phyloP scores from a whole-genome alignment of 2,329 filamentous ascomycete species.

The Scopulariopsis brevicaulis region DNA sequence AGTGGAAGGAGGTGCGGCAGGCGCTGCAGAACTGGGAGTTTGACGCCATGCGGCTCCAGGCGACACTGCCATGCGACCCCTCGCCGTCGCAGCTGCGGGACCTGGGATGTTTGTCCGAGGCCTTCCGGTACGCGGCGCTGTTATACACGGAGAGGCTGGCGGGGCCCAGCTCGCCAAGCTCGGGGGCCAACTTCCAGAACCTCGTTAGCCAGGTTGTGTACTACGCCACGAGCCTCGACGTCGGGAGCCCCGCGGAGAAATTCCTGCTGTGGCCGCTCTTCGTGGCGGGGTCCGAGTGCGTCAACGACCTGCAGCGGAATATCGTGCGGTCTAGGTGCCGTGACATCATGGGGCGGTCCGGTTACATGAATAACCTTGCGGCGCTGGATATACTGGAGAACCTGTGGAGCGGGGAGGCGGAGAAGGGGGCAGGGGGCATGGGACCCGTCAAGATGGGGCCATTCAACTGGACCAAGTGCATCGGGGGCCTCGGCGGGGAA shows the following conservation, averaged over 20 bases:
- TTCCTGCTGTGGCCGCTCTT: constrained; percentile 87
- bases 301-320: constrained; percentile 66
- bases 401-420: constrained; percentile 57
- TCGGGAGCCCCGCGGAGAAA: constrained; percentile 64
- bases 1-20: constrained; percentile 72
- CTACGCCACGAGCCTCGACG: constrained; percentile 70
- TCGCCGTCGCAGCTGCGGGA: constrained; percentile 57
- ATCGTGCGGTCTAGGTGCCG: constrained; percentile 71
- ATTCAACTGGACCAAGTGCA: constrained; percentile 47
- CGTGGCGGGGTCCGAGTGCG: constrained; percentile 79
- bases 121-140: constrained; percentile 80
- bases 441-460: constrained; percentile 26
- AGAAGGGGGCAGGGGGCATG: constrained; percentile 20
- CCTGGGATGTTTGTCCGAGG: constrained; percentile 73
- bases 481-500: constrained; percentile 42
- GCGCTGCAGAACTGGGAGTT: constrained; percentile 77
- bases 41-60: constrained; percentile 38
- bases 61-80: constrained; percentile 35
- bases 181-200: constrained; percentile 68
- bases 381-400: constrained; percentile 78
- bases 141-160: constrained; percentile 85
- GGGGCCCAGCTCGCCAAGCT: constrained; percentile 60
- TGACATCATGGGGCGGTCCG: constrained; percentile 78
- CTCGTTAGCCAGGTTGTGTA: constrained; percentile 73
- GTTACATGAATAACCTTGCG: constrained; percentile 87